Base-by-base conservation (phyloP, 495 filamentous ascomycete genomes). In the Penicillium nucicola region DNA sequence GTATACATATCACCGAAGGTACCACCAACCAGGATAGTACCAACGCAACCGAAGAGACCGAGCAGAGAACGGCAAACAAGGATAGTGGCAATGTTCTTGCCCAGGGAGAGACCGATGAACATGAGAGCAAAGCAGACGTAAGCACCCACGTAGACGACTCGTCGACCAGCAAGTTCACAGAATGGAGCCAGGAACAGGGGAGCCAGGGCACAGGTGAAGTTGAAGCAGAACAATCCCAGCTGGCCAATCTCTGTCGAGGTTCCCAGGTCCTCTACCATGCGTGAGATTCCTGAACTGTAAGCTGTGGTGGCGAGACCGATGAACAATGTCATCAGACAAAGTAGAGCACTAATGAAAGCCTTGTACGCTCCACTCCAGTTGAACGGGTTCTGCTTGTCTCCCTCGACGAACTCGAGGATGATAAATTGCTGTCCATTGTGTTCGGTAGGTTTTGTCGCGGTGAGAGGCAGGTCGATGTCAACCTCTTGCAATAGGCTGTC, bases 1-100 rank as follows among this genome's bases (percentile, higher is more conserved):
- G 66, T 77, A 79, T 86, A 91, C 45, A 90, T 68, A 57, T 91
- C 87, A 25, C 85, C 84, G 22, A 91, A 75, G 17, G 84, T 88
- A 17, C 87, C 87, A 43, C 87, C 87, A 15, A 89, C 86, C 0
- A 90, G 74, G 9, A 87, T 90, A 73, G 89, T 90, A 4, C 87
- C 87, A 4, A 87, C 85, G 3, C 81, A 85, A 57, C 88, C 88
- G 17, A 86, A 85, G 30, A 90, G 87, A 58, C 87, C 86, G 44
- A 87, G 83, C 45, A 91, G 79, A 18, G 79, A 70, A 60, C 87
- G 79, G 50, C 78, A 86, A 42, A 87, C 80, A 12, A 91, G 62
- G 14, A 91, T 79, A 0, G 85, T 90, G 15, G 65, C 75, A 38
- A 87, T 87, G 62, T 89, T 91, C 63, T 82, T 78, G 15, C 64